These are phyloP conservation scores for Hydnomerulius pinastri DNA, from an alignment of 768 basidiomycete species.

Conservation along the genomic window DNA sequence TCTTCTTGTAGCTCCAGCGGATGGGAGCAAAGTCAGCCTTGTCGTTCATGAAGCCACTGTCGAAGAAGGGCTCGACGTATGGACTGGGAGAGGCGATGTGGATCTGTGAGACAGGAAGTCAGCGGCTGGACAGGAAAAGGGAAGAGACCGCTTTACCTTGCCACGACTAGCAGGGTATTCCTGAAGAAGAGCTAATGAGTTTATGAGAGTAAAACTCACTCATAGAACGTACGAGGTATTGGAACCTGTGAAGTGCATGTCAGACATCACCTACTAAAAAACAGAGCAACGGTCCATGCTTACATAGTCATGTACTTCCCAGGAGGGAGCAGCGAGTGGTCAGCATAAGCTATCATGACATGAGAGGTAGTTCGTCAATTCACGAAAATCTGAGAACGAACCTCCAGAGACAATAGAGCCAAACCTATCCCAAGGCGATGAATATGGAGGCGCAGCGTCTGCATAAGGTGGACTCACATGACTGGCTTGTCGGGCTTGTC, in stretches of 20 bases:
- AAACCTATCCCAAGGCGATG: conserved; percentile 40
- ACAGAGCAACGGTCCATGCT: conserved; percentile 23
- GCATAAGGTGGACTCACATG: conserved; percentile 43
- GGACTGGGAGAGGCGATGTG: conserved; percentile 63
- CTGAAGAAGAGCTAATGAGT: conserved; percentile 3
- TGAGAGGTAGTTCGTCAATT: neutral
- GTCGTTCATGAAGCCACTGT: conserved; percentile 79
- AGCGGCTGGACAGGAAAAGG: neutral
- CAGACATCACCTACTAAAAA: conserved; percentile 23
- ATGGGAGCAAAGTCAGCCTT: conserved; percentile 77
- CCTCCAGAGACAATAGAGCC: conserved; percentile 67
- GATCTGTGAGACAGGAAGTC: conserved; percentile 41
- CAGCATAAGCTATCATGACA: conserved; percentile 54
- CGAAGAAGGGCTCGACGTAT: conserved; percentile 64
- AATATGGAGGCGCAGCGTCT: neutral
- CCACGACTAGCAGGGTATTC: conserved; percentile 77
- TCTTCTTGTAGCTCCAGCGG: conserved; percentile 79
- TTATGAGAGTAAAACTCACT: neutral
- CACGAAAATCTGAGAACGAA: conserved; percentile 19
- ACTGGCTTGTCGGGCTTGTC: conserved; percentile 81
- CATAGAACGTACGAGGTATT: conserved; percentile 46
- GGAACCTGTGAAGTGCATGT: conserved; percentile 42
- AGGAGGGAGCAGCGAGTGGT: conserved; percentile 68
- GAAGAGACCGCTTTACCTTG: conserved; percentile 44
- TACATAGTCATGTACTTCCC: conserved; percentile 71